A percentile compares a stretch with the other conserved stretches of the same genome.
phyloP scores from a whole-genome alignment of 345 rosid genomes.

The Gynandropsis gynandra region DNA sequence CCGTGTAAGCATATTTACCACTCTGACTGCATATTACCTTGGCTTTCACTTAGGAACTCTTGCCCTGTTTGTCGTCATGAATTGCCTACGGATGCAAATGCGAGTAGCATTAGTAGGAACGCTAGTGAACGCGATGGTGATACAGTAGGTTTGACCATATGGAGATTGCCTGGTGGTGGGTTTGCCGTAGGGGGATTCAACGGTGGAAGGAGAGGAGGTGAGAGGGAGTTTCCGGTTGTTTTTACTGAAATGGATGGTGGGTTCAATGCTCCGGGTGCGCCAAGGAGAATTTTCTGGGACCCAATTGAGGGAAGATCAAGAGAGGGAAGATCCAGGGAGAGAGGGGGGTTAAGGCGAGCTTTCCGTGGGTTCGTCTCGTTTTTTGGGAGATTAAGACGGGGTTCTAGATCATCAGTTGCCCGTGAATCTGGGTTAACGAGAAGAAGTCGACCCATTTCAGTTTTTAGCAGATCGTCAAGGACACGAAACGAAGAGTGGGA shows the following conservation, averaged over 20 bases:
- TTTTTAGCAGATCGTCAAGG: too few species aligned
- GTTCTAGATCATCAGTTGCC: slow-evolving; percentile 22
- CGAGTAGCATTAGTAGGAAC: slow-evolving; percentile 14
- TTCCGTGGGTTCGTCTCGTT: slow-evolving; percentile 35
- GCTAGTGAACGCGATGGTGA: slow-evolving; percentile 28
- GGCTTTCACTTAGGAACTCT: slow-evolving; percentile 46
- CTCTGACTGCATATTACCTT: slow-evolving; percentile 49
- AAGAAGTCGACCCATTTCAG: slow-evolving; percentile 25
- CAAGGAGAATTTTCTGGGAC: slow-evolving; percentile 46
- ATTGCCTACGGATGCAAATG: slow-evolving; percentile 30
- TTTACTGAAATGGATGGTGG: slow-evolving; percentile 18
- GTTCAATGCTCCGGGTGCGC: slow-evolving; percentile 33
- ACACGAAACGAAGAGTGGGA: too few species aligned
- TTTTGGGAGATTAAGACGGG: slow-evolving; percentile 36
- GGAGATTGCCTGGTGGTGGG: slow-evolving; percentile 62
- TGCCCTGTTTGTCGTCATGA: slow-evolving; percentile 58
- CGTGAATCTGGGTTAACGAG: slow-evolving; percentile 18
- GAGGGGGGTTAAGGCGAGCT: slow-evolving; percentile 37
- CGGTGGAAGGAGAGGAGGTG: slow-evolving; percentile 38
- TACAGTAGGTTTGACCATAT: slow-evolving; percentile 44
- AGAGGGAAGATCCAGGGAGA: slow-evolving; percentile 38
- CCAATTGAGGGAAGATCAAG: slow-evolving; percentile 17
- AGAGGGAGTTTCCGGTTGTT: slow-evolving; percentile 45
- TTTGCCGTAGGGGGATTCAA: slow-evolving; percentile 58
- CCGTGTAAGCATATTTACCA: slow-evolving; percentile 60